A percentile compares a stretch with the other conserved stretches of the same genome.
Evolutionary conservation across 805 yeast species (phyloP).

Genomic region (Blastobotrys americana): DNA sequence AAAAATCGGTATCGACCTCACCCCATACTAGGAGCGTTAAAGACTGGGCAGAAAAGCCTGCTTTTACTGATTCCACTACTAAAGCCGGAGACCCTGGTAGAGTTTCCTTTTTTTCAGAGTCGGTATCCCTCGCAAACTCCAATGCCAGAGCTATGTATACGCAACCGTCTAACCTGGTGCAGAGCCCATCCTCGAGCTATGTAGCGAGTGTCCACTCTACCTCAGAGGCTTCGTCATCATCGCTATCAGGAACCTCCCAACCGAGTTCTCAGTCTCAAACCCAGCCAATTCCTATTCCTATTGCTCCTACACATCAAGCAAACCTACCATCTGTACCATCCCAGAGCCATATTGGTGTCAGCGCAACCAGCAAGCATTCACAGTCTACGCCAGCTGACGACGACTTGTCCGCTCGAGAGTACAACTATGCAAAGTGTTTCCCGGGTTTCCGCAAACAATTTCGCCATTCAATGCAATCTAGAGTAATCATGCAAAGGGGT

Average conservation of each 20-base stretch:
- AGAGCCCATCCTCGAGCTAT: background rate
- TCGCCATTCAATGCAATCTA: slow-evolving; percentile 47
- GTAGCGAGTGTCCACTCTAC: background rate
- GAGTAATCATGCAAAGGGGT: slow-evolving; percentile 11
- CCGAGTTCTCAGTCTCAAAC: background rate
- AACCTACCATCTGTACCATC: background rate
- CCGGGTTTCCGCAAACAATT: slow-evolving; percentile 67
- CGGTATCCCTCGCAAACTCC: background rate
- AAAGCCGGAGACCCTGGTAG: background rate
- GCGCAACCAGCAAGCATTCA: background rate
- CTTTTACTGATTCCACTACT: no score
- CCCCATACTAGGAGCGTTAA: no score
- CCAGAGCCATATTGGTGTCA: background rate
- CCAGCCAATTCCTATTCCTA: background rate
- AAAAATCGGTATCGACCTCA: no score
- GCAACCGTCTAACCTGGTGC: background rate
- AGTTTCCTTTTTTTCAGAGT: background rate
- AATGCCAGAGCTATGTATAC: no score
- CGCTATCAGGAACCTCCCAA: background rate
- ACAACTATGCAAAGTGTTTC: slow-evolving; percentile 67
- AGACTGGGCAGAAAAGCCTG: no score
- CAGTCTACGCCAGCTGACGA: background rate
- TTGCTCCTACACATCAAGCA: background rate
- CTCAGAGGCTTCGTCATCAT: background rate
- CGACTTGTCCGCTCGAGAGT: slow-evolving; percentile 18